Conservation (phyloP, 2,329 filamentous ascomycete genomes). For the Cladosporium colombiae region DNA sequence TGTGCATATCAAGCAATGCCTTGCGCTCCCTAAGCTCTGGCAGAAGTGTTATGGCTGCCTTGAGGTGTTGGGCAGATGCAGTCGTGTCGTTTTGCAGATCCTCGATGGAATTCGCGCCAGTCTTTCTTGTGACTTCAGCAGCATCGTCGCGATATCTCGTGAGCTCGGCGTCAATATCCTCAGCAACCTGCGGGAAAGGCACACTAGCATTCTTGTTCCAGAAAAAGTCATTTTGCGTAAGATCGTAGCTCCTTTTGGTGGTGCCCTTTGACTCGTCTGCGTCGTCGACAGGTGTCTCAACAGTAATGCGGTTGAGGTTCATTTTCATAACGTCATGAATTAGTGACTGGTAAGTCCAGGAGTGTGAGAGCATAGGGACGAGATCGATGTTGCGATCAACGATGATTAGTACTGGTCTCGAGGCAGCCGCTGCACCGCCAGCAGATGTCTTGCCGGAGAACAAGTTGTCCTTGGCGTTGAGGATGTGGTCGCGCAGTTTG, state of each 20-base stretch:
- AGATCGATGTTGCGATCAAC: conserved; percentile 95
- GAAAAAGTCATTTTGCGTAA: conserved; percentile 90
- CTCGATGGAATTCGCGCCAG: conserved; percentile 87
- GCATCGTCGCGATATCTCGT: conserved; percentile 95
- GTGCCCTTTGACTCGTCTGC: conserved; percentile 70
- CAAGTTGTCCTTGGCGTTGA: conserved; percentile 97
- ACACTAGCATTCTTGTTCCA: conserved; percentile 89
- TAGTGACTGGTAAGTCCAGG: conserved; percentile 84
- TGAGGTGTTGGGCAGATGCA: conserved; percentile 88
- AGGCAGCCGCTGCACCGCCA: conserved; percentile 60
- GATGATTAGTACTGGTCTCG: conserved; percentile 85
- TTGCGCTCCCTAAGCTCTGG: conserved; percentile 93
- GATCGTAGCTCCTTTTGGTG: conserved; percentile 87
- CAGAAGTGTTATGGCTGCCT: conserved; percentile 88
- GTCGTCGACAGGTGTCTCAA: conserved; percentile 81
- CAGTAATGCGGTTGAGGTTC: conserved; percentile 89
- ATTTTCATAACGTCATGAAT: conserved; percentile 77
- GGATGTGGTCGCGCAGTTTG: conserved; percentile 91
- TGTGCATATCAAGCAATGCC: conserved; percentile 93
- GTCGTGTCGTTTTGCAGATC: conserved; percentile 88
- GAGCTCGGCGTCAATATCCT: conserved; percentile 91
- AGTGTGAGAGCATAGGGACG: conserved; percentile 98
- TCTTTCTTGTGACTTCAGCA: conserved; percentile 91
- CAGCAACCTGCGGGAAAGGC: conserved; percentile 93
- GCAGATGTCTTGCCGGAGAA: conserved; percentile 72